Percentiles rank a stretch among this genome's conserved stretches.
Conservation (phyloP, 495 filamentous ascomycete species). For the Trypethelium eluteriae region DNA sequence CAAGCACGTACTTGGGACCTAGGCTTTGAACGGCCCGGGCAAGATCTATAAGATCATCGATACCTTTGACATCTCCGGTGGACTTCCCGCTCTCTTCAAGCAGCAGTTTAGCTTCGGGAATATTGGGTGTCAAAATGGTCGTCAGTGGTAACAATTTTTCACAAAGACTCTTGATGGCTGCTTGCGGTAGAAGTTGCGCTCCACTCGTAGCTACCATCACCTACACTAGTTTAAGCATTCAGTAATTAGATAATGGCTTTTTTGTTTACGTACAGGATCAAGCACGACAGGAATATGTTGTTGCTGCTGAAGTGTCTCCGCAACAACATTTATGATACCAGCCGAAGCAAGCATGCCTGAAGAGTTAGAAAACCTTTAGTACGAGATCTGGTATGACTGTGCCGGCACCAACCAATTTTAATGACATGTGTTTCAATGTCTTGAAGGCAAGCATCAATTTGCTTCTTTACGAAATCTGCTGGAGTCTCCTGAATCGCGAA, state of each 20-base stretch:
- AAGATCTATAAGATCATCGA: constrained; percentile 57
- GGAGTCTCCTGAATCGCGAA: constrained; percentile 73
- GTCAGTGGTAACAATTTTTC: constrained; percentile 64
- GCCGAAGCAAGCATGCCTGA: constrained; percentile 85
- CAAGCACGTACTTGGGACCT: constrained; percentile 69
- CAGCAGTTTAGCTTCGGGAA: constrained; percentile 76
- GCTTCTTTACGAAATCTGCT: constrained; percentile 67
- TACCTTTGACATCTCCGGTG: constrained; percentile 42
- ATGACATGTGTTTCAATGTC: constrained; percentile 86
- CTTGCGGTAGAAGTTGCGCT: constrained; percentile 61
- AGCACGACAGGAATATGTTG: constrained; percentile 59
- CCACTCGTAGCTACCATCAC: constrained; percentile 92
- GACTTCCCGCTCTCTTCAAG: constrained; percentile 51
- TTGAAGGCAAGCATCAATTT: constrained; percentile 72
- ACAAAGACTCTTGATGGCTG: constrained; percentile 58
- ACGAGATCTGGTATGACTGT: background rate
- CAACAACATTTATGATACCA: constrained; percentile 66
- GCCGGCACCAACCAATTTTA: constrained; percentile 62
- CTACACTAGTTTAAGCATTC: constrained; percentile 38
- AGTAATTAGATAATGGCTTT: constrained; percentile 13
- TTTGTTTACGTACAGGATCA: constrained; percentile 60
- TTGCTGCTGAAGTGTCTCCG: constrained; percentile 55
- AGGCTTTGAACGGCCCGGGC: constrained; percentile 57
- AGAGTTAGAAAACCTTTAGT: constrained; percentile 12
- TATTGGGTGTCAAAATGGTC: constrained; percentile 81